Evolutionary conservation across 345 rosid species (phyloP), one percentile per base, ranked within the genome.

Genomic region (Dipteronia sinensis): DNA sequence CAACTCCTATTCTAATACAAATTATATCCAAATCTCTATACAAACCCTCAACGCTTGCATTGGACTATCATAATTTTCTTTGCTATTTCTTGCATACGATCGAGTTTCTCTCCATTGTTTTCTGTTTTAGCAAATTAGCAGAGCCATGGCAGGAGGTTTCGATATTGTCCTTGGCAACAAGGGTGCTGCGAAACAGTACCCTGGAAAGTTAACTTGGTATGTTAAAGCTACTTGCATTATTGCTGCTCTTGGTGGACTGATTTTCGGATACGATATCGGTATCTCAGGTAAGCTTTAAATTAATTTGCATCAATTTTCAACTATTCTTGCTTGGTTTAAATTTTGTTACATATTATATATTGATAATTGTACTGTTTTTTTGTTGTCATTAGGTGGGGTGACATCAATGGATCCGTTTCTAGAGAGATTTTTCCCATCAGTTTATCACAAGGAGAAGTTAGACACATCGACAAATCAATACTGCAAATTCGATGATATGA

Each of bases 331-430:
- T 25, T 65, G 11, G 5, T 6, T 65, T 16, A 65, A 3, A 53
- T 15, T 53, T 53, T 31, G 22, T 65, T 31, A 2, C 6, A 53
- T 53, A 49, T 4, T 49, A 49, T 13, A 49, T 46, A 10, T 9
- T 46, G 13, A 17, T 53, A 53, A 16, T 6, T 29, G 8, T 8
- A 61, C 6, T 47, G 8, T 27, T 69, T 49, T 65, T 4, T n/a
- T 0, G 31, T 64, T 66, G 29, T 29, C 44, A 20, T 23, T 34
- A 82, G 85, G 89, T 72, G 90, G 92, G 1, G 90, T 87, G 71
- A 89, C 92, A 20, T 83, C 92, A 15, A 89, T 89, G 92, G 78
- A 77, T 17, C 77, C 85, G 12, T 87, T 87, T 71, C 75, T 89
- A 63, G 59, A 15, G n/a, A 77, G 76, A 29, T 86, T 89, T 53